Conservation (phyloP, 441 rosid species). For the Cnidoscolus chayamansa region DNA sequence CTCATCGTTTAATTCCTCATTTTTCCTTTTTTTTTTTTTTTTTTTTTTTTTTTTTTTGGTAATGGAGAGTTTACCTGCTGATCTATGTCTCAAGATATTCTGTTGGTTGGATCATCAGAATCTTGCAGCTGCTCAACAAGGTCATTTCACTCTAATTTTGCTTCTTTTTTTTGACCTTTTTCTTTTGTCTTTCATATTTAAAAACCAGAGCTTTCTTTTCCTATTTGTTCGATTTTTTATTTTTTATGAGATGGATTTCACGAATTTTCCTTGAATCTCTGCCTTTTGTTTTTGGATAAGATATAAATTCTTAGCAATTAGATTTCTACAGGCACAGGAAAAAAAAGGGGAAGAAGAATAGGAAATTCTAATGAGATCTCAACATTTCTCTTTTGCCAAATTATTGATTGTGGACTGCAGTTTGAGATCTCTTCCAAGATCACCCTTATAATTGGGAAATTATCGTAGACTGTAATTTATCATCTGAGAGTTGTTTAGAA, state of each 20-base stretch:
- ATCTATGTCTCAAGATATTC: conserved; percentile 43
- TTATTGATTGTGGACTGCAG: background rate
- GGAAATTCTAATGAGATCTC: background rate
- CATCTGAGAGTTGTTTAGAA: background rate
- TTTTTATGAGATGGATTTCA: background rate
- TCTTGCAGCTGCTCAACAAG: conserved; percentile 49
- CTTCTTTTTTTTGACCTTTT: background rate
- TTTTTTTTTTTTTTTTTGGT: background rate
- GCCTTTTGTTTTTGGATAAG: background rate
- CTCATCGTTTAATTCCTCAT: background rate
- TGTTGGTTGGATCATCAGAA: conserved; percentile 44
- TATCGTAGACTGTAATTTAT: background rate
- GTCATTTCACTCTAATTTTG: conserved; percentile 18
- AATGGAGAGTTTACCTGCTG: conserved; percentile 49
- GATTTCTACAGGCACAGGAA: background rate
- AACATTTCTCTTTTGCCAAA: background rate
- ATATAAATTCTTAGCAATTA: no score
- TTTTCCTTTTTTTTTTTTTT: background rate
- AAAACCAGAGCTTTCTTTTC: background rate
- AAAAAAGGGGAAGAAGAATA: no score
- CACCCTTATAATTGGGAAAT: background rate
- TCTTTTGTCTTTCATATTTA: background rate
- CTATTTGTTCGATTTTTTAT: background rate
- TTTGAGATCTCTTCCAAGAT: no score
- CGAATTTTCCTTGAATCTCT: background rate